Evolutionary conservation across 2,329 filamentous ascomycete genomes (phyloP).

Genomic region (Fusarium solani-melongenae): DNA sequence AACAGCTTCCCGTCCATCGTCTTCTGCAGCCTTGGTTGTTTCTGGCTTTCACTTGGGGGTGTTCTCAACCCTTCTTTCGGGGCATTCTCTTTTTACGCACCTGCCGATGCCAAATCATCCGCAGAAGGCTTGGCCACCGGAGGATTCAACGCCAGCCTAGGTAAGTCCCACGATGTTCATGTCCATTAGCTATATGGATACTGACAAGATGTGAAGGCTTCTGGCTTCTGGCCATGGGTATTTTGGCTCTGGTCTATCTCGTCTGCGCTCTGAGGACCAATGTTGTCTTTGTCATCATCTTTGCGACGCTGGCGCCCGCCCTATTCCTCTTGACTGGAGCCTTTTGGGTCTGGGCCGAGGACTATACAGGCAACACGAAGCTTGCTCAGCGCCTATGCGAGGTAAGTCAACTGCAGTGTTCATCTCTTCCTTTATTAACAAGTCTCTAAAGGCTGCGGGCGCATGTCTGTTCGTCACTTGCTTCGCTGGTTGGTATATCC

Average conservation of each 20-base stretch:
- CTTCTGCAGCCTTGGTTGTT: slow-evolving; percentile 63
- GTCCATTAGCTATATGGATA: slow-evolving; percentile 53
- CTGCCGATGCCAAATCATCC: slow-evolving; percentile 44
- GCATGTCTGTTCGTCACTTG: slow-evolving; percentile 62
- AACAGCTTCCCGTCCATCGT: slow-evolving; percentile 70
- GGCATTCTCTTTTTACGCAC: slow-evolving; percentile 58
- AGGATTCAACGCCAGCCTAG: slow-evolving; percentile 66
- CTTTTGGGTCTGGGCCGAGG: slow-evolving; percentile 65
- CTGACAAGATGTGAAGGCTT: slow-evolving; percentile 55
- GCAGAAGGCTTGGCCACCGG: slow-evolving; percentile 57
- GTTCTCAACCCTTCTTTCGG: slow-evolving; percentile 65
- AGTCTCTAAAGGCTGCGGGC: slow-evolving; percentile 54
- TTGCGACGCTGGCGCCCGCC: slow-evolving; percentile 67
- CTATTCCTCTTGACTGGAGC: slow-evolving; percentile 70
- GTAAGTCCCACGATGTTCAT: slow-evolving; percentile 55
- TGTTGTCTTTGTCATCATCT: slow-evolving; percentile 76
- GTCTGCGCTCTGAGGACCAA: slow-evolving; percentile 79
- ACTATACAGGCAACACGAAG: slow-evolving; percentile 39
- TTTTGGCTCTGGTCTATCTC: slow-evolving; percentile 74
- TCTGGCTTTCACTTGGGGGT: slow-evolving; percentile 66
- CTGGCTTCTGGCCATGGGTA: slow-evolving; percentile 72
- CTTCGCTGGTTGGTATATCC: slow-evolving; percentile 66
- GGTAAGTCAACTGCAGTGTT: slow-evolving; percentile 41
- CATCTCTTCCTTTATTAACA: rapidly evolving
- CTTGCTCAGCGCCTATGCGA: slow-evolving; percentile 58